Conservation (phyloP, 2,329 filamentous ascomycete genomes). For the Acephala macrosclerotiorum region DNA sequence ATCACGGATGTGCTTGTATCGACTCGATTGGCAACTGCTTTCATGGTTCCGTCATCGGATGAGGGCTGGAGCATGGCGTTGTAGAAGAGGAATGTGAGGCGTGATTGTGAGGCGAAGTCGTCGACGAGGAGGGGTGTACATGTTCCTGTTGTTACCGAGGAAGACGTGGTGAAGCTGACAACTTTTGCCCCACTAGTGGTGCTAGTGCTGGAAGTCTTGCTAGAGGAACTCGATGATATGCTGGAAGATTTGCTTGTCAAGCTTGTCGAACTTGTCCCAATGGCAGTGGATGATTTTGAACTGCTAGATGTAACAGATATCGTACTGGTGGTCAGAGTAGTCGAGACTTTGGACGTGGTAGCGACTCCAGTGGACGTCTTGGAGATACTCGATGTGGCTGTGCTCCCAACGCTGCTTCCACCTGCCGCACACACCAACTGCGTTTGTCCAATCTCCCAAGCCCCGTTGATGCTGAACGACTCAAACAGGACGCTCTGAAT, state of each 20-base stretch:
- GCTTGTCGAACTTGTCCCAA: conserved; percentile 5
- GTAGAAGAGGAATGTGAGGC: conserved; percentile 66
- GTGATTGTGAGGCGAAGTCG: conserved; percentile 68
- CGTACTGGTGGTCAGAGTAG: conserved; percentile 1
- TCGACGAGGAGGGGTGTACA: conserved; percentile 59
- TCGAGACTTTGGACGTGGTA: conserved; percentile 13
- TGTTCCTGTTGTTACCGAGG: conserved; percentile 18
- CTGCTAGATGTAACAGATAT: neutral
- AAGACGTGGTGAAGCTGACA: conserved; percentile 14
- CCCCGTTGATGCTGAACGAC: conserved; percentile 46
- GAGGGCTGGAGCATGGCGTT: conserved; percentile 63
- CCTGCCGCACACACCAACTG: conserved; percentile 56
- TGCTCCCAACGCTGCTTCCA: conserved; percentile 24
- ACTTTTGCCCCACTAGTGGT: neutral
- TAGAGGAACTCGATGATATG: neutral
- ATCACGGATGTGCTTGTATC: conserved; percentile 52
- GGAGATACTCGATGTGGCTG: conserved; percentile 1
- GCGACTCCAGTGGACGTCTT: conserved; percentile 11
- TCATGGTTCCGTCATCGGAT: conserved; percentile 64
- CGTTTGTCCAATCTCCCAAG: conserved; percentile 58
- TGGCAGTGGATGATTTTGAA: conserved; percentile 9
- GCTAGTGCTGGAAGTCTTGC: conserved; percentile 11
- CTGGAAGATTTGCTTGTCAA: too few relatives aligned
- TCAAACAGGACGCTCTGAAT: conserved; percentile 54
- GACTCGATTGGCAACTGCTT: conserved; percentile 30